These are phyloP conservation scores for Fusarium illudens DNA, from an alignment of 2,329 filamentous ascomycete species.

Conservation along the genomic window DNA sequence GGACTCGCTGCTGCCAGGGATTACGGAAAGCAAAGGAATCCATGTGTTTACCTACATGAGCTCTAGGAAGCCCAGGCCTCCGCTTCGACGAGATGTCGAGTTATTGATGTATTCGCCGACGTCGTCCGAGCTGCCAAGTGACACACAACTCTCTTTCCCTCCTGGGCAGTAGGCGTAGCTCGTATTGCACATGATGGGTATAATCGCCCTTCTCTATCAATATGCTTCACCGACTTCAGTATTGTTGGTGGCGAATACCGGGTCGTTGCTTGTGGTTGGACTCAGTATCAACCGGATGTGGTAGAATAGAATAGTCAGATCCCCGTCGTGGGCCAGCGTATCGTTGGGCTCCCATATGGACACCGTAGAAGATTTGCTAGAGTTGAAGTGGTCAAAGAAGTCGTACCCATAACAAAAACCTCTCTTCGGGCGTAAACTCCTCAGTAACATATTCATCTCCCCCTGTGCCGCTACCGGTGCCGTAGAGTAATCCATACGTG, in stretches of 20 bases:
- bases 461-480: neutral
- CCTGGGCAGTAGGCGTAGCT: neutral
- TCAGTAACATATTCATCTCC: neutral
- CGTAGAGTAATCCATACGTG: neutral
- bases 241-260: neutral
- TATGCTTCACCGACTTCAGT: neutral
- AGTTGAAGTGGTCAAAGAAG: neutral
- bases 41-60: neutral
- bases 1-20: neutral
- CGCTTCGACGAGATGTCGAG: neutral
- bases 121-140: neutral
- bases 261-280: neutral
- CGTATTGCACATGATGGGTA: neutral
- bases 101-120: neutral
- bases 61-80: neutral
- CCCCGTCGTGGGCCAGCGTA: neutral
- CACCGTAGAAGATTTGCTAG: neutral
- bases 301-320: neutral
- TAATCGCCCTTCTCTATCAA: neutral
- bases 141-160: neutral
- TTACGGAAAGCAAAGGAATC: neutral
- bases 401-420: neutral
- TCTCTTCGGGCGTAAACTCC: neutral
- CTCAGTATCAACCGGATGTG: neutral
- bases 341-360: neutral